These are phyloP conservation scores for Skeletonema tropicum DNA, from an alignment of 108 stramenopile genomes.

Conservation along the genomic window DNA sequence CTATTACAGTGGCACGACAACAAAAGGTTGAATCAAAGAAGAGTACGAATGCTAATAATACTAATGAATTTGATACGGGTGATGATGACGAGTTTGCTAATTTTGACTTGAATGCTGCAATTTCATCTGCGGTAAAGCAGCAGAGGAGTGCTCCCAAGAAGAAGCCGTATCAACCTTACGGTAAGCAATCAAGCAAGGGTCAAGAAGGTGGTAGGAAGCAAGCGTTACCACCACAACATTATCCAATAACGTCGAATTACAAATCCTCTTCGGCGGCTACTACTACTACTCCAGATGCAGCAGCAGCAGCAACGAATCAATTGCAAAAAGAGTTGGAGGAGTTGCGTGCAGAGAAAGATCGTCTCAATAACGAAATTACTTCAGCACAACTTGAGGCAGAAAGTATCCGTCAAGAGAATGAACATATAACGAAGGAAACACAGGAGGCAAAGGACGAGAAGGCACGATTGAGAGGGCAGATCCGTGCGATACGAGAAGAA, in stretches of 20 bases:
- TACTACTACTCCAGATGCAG: not conserved
- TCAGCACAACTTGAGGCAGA: not conserved
- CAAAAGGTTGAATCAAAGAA: not conserved
- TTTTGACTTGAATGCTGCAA: constrained; percentile 18
- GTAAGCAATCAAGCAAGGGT: too few species aligned
- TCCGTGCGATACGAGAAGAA: not conserved
- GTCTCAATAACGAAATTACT: not conserved
- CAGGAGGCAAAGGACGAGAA: not conserved
- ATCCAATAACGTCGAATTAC: not conserved
- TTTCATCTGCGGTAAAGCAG: constrained; percentile 21
- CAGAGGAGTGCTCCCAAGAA: not conserved
- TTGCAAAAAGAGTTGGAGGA: not conserved
- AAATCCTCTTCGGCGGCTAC: not conserved
- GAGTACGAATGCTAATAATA: not conserved
- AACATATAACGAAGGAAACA: not conserved
- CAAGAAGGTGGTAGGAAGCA: too few species aligned
- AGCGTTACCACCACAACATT: not conserved
- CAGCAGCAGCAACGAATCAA: not conserved
- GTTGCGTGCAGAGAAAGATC: not conserved
- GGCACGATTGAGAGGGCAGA: constrained; percentile 6
- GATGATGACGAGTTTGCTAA: constrained; percentile 15
- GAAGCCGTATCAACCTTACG: not conserved
- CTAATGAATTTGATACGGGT: constrained; percentile 14
- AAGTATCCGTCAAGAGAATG: not conserved
- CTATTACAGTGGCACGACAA: not conserved